Percentiles rank a stretch among this genome's conserved stretches.
Conservation (phyloP, 1,284 basidiomycete genomes). For the Omphalotus olearius region DNA sequence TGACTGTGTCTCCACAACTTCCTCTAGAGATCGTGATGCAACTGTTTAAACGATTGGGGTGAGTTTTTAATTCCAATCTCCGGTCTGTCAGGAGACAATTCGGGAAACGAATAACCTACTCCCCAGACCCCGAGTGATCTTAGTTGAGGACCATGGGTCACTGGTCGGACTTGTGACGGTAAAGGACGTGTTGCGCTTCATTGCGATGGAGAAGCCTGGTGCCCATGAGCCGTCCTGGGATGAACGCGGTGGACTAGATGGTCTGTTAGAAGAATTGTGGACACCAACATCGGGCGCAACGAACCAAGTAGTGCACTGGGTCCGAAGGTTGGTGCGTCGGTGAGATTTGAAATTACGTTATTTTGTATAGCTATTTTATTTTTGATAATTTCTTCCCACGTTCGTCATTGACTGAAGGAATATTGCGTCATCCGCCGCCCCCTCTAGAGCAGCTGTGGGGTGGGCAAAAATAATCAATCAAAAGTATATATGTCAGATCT, state of each 20-base stretch:
- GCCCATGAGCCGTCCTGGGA: slow-evolving; percentile 52
- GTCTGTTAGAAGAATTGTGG: slow-evolving; percentile 58
- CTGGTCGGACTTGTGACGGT: slow-evolving; percentile 90
- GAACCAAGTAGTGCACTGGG: slow-evolving; percentile 35
- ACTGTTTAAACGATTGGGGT: slow-evolving; percentile 95
- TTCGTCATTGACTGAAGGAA: background rate
- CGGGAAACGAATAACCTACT: no score
- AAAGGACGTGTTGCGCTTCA: slow-evolving; percentile 91
- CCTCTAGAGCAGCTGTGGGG: background rate
- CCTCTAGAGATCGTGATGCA: slow-evolving; percentile 97
- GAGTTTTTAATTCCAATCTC: slow-evolving; percentile 28
- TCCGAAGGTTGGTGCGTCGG: slow-evolving; percentile 34
- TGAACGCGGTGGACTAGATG: slow-evolving; percentile 58
- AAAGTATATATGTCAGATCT: no score
- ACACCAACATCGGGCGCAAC: slow-evolving; percentile 42
- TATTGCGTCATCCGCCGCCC: background rate
- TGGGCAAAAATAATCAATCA: background rate
- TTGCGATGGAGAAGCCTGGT: slow-evolving; percentile 48
- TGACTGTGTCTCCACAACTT: slow-evolving; percentile 90
- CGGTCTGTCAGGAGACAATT: no score
- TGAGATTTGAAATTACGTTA: slow-evolving; percentile 18
- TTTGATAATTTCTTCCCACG: background rate
- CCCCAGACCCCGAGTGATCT: slow-evolving; percentile 84
- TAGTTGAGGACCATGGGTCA: slow-evolving; percentile 83
- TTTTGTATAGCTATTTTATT: slow-evolving; percentile 13